phyloP scores from a whole-genome alignment of 2,329 filamentous ascomycete species.

The Rhynchosporium agropyri region DNA sequence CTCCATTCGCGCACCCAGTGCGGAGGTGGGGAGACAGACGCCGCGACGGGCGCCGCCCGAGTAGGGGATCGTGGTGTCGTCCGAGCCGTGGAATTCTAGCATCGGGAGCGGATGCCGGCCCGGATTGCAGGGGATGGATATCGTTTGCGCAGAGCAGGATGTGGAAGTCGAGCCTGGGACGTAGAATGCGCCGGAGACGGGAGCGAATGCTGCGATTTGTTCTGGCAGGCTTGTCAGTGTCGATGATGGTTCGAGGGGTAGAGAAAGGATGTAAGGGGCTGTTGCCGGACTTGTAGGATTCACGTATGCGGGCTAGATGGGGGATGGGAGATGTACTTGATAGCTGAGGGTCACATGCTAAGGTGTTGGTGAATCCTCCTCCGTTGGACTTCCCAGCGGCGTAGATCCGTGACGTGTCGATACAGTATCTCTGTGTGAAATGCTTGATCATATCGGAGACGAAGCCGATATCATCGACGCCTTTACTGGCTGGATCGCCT shows the following conservation, averaged over 20 bases:
- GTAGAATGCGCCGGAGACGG: constrained; percentile 51
- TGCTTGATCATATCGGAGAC: constrained; percentile 45
- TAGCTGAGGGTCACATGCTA: constrained; percentile 47
- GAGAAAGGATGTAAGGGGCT: too few species aligned
- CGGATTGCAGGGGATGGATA: constrained; percentile 45
- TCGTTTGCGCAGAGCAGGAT: constrained; percentile 43
- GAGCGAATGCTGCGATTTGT: constrained; percentile 51
- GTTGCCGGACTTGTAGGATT: too few species aligned
- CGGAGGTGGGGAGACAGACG: constrained; percentile 47
- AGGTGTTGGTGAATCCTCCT: constrained; percentile 47
- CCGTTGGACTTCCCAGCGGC: constrained; percentile 52
- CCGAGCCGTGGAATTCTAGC: constrained; percentile 54
- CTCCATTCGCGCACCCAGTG: constrained; percentile 48
- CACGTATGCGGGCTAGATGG: too few species aligned
- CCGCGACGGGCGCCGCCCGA: constrained; percentile 47
- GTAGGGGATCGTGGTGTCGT: constrained; percentile 51
- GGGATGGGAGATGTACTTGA: not conserved
- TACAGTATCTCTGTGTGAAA: constrained; percentile 43
- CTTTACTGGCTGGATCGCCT: constrained; percentile 43
- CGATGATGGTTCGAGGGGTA: too few species aligned
- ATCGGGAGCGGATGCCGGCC: constrained; percentile 47
- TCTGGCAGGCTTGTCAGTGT: constrained; percentile 37
- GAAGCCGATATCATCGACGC: constrained; percentile 49
- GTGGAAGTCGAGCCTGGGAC: constrained; percentile 33
- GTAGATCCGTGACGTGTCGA: constrained; percentile 48